Evolutionary conservation across 192 early-diverging fungal genomes (phyloP).

Genomic region (Backusella parvicylindrica): DNA sequence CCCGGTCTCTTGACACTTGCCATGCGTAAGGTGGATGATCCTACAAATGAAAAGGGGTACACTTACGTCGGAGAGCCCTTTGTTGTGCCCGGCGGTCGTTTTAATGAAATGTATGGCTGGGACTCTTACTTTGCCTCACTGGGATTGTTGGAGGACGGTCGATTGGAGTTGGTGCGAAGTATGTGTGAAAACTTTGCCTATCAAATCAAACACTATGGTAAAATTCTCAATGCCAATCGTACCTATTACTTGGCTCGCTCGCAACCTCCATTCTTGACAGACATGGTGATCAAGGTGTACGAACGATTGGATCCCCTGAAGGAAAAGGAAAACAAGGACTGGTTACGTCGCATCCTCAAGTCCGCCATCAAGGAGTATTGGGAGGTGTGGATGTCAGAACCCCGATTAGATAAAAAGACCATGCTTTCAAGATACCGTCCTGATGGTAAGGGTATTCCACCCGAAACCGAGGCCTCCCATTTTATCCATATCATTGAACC

Average conservation of each 20-base stretch:
- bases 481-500: conserved; percentile 85
- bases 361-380: conserved; percentile 90
- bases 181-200: conserved; percentile 98
- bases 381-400: conserved; percentile 83
- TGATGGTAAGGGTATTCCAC: conserved; percentile 91
- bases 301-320: conserved; percentile 50
- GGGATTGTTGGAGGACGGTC: conserved; percentile 83
- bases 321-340: conserved; percentile 55
- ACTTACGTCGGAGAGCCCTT: conserved; percentile 77
- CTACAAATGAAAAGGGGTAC: conserved; percentile 30
- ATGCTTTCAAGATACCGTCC: conserved; percentile 84
- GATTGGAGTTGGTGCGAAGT: conserved; percentile 81
- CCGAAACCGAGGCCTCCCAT: conserved; percentile 91
- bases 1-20: conserved; percentile 89
- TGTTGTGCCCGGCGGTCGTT: conserved; percentile 94
- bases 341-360: conserved; percentile 65
- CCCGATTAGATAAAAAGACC: conserved; percentile 67
- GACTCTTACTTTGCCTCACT: conserved; percentile 93
- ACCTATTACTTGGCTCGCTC: conserved; percentile 94
- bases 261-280: conserved; percentile 96
- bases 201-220: conserved; percentile 96
- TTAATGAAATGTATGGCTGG: conserved; percentile 99
- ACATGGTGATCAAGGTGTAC: conserved; percentile 86
- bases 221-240: conserved; percentile 97
- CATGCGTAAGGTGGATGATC: conserved; percentile 50